Percentiles rank a stretch among this genome's conserved stretches.
Evolutionary conservation across 768 basidiomycete species (phyloP).

Genomic region (Suillus subaureus): DNA sequence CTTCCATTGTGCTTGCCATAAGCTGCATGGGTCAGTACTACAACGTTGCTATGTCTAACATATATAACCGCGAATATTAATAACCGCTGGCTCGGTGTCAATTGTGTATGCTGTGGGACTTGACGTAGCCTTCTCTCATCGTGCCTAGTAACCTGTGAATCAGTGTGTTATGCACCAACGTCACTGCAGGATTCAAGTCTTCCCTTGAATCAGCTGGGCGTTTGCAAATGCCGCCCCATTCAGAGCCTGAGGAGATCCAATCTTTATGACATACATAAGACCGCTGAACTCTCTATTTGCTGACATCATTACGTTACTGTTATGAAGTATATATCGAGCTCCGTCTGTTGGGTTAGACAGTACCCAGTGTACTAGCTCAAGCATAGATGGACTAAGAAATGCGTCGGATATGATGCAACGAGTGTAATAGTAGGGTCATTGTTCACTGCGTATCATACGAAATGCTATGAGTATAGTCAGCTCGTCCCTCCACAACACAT

Average conservation of each 20-base stretch:
- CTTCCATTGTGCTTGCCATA: neutral
- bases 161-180: too few species aligned
- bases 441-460: neutral
- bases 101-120: too few species aligned
- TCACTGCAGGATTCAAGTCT: too few species aligned
- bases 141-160: too few species aligned
- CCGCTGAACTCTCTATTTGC: slow-evolving; percentile 9
- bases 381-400: slow-evolving; percentile 11
- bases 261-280: slow-evolving; percentile 6
- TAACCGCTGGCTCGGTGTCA: too few species aligned
- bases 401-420: slow-evolving; percentile 25
- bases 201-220: slow-evolving; percentile 13
- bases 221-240: neutral
- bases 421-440: slow-evolving; percentile 15
- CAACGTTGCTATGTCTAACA: too few species aligned
- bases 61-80: too few species aligned
- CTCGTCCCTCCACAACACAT: neutral
- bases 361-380: neutral
- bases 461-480: neutral
- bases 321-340: slow-evolving; percentile 12
- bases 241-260: too few species aligned
- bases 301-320: neutral
- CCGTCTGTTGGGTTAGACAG: slow-evolving; percentile 17
- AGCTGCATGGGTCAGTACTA: neutral
- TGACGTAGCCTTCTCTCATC: too few species aligned